Base-by-base conservation (phyloP, 108 stramenopile genomes). In the Licmophora abbreviata region DNA sequence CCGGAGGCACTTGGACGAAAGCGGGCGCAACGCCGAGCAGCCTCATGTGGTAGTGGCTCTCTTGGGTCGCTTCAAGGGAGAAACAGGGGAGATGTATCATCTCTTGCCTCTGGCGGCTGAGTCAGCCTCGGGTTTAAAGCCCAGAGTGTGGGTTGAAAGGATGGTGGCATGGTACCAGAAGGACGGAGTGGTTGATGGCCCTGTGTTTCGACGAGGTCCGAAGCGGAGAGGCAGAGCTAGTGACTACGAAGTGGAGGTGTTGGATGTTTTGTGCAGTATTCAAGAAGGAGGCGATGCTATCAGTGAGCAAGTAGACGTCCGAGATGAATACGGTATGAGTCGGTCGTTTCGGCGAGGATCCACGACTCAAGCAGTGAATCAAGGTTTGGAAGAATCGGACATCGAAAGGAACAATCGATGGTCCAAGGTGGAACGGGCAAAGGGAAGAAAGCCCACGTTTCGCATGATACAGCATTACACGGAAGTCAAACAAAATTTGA, bases 41-140 rank as follows among this genome's bases (percentile, higher is more conserved):
- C 26, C 44, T 3, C 20, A 46, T 6, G 2, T 46, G 3, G 21
- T 46, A 21, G 26, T 46, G 3, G 3, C 44, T 1, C 44, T 46
- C 6, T 25, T 21, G 21, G 44, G 44, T n/a, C 23, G 26, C 23
- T n/a, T 46, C 18, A 46, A 46, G 8, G 44, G 44, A 46, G 44
- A 46, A 25, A 25, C 14, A 21, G 24, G 26, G 14, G 44, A 21
- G 21, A 46, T 21, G n/a, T 14, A 46, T 3, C 44, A 46, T 21
- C 25, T 46, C 3, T 14, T 46, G 18, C 44, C 44, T n/a, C 26
- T 21, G 22, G 44, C 26, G 3, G 24, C 23, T 21, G 9, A 26
- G 2, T 25, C 44, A 9, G n/a, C 20, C 8, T 46, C 44, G 3
- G 44, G 44, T n/a, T 25, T 9, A 4, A 14, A 21, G 18, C 23